Conservation (phyloP, 176 grass and related monocot species). For the Oryza punctata region DNA sequence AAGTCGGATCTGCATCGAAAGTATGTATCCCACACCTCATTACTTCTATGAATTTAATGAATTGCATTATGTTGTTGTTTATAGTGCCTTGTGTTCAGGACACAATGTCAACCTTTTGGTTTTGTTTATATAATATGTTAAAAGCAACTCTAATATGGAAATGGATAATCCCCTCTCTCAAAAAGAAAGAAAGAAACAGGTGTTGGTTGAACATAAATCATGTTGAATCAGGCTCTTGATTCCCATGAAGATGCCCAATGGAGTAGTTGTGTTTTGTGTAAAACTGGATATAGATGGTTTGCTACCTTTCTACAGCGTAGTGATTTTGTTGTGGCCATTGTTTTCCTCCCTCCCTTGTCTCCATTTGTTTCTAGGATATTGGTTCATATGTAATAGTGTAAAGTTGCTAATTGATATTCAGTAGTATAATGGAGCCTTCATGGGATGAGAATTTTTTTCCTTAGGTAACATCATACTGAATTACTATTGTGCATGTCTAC, state of each 20-base stretch:
- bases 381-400: not conserved
- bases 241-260: not conserved
- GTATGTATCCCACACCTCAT: constrained; percentile 27
- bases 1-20: constrained; percentile 72
- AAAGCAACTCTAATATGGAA: not conserved
- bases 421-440: not conserved
- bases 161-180: not conserved
- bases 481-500: constrained; percentile 26
- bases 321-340: not conserved
- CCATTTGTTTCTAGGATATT: not conserved
- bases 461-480: constrained; percentile 11
- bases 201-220: constrained; percentile 15
- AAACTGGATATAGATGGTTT: constrained; percentile 1
- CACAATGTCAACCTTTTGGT: not conserved
- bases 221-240: not conserved
- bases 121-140: constrained; percentile 21
- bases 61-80: constrained; percentile 20
- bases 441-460: not conserved
- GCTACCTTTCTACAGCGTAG: not conserved
- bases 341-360: not conserved
- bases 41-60: not conserved
- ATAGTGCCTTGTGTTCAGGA: constrained; percentile 1
- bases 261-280: not conserved
- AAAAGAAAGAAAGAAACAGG: not conserved
- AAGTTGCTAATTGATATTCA: not conserved